phyloP scores from a whole-genome alignment of 2,329 filamentous ascomycete species.

The Fusarium vanettenii region DNA sequence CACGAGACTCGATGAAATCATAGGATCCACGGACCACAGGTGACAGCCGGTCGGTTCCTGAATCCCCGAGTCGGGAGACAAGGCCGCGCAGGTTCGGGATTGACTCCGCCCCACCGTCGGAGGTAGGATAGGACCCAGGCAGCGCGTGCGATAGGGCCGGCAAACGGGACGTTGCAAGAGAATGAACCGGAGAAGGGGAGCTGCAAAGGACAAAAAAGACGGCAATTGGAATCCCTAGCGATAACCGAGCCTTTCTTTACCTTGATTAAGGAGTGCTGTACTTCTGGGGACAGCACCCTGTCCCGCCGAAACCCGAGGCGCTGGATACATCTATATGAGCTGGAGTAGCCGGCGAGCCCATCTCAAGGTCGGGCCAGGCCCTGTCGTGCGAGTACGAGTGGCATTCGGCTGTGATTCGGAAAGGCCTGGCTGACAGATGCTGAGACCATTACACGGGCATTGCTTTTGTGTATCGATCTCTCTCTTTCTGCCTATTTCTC shows the following conservation, averaged over 20 bases:
- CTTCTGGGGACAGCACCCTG: background rate
- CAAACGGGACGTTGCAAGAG: conserved; percentile 33
- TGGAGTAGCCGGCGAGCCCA: background rate
- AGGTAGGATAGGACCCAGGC: conserved; percentile 14
- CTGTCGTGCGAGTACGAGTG: conserved; percentile 37
- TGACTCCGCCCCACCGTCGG: conserved; percentile 34
- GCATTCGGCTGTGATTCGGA: conserved; percentile 38
- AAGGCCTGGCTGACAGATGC: conserved; percentile 30
- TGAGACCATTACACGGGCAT: conserved; percentile 38
- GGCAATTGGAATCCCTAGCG: background rate
- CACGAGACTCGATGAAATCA: conserved; percentile 26
- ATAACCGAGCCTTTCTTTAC: conserved; percentile 18
- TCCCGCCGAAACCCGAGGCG: conserved; percentile 14
- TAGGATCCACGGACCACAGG: conserved; percentile 23
- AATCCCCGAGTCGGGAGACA: conserved; percentile 31
- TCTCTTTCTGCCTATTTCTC: conserved; percentile 5
- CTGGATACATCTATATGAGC: conserved; percentile 22
- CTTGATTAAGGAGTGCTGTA: background rate
- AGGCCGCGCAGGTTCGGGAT: conserved; percentile 36
- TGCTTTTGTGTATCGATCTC: conserved; percentile 30
- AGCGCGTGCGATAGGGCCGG: conserved; percentile 18
- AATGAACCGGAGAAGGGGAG: conserved; percentile 30
- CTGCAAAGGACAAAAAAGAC: background rate
- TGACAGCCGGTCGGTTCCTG: conserved; percentile 30
- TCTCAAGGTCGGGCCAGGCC: background rate